These are phyloP conservation scores for Lithohypha guttulata DNA, from an alignment of 2,329 filamentous ascomycete genomes.

Conservation along the genomic window DNA sequence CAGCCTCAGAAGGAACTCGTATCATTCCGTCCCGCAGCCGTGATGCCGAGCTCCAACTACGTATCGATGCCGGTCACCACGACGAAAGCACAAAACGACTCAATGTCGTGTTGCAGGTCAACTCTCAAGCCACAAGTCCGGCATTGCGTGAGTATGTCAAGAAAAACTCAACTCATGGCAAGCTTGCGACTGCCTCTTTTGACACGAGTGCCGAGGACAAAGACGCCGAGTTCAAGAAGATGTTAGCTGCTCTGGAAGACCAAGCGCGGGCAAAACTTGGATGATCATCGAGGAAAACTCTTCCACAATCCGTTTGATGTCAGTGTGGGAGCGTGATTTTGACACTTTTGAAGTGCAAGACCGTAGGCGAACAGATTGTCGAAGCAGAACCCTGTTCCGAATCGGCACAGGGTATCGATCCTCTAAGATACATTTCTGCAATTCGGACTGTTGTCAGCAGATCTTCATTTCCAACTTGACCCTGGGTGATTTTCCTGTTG, in stretches of 20 bases:
- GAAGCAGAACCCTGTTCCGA: no score
- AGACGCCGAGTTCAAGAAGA: slow-evolving; percentile 4
- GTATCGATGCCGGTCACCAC: background rate
- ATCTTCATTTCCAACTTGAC: no score
- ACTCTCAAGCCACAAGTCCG: slow-evolving; percentile 2
- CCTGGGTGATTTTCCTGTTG: no score
- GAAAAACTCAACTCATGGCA: background rate
- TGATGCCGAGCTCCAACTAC: background rate
- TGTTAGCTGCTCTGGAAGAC: background rate
- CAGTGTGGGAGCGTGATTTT: background rate
- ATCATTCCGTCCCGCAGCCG: background rate
- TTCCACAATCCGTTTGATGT: background rate
- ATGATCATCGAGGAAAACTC: slow-evolving; percentile 1
- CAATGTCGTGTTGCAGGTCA: slow-evolving; percentile 1
- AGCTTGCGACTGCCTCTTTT: slow-evolving; percentile 1
- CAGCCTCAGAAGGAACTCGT: no score
- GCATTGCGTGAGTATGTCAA: slow-evolving; percentile 2
- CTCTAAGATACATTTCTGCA: no score
- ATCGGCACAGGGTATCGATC: no score
- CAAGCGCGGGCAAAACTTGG: slow-evolving; percentile 5
- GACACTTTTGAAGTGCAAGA: no score
- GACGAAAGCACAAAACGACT: background rate
- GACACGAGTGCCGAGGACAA: slow-evolving; percentile 2
- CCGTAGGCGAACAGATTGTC: no score
- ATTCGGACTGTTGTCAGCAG: no score